Conservation (phyloP, 2,329 filamentous ascomycete species). For the Penicillium sp. region DNA sequence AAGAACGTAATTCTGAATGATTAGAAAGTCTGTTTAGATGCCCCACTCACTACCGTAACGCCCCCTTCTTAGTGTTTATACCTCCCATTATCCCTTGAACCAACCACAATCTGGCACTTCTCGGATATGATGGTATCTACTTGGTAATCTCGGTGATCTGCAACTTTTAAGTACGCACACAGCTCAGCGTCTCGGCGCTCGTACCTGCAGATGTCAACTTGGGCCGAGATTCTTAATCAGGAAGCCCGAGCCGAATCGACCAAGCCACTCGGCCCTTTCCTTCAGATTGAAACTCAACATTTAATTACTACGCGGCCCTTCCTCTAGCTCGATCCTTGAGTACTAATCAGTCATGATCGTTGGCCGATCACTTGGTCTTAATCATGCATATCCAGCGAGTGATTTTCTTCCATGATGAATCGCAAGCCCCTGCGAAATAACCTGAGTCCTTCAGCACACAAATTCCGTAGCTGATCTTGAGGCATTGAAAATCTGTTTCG, state of each 20-base stretch:
- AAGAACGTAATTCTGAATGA: too few species aligned
- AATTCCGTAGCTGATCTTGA: not conserved
- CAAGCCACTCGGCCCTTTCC: not conserved
- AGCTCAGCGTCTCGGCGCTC: not conserved
- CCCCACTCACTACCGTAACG: too few species aligned
- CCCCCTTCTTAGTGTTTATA: not conserved
- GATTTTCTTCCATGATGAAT: not conserved
- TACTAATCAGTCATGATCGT: constrained; percentile 7
- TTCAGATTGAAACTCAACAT: not conserved
- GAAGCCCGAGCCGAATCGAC: constrained; percentile 5
- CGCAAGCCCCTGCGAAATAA: not conserved
- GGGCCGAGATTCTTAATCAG: constrained; percentile 9
- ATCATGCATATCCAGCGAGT: not conserved
- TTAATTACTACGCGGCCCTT: constrained; percentile 3
- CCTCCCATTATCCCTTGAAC: not conserved
- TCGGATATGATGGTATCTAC: not conserved
- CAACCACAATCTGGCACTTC: too few species aligned
- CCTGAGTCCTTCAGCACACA: not conserved
- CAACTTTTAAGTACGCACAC: not conserved
- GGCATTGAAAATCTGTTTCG: not conserved
- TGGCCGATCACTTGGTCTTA: not conserved
- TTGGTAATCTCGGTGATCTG: not conserved
- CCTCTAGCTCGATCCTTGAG: not conserved
- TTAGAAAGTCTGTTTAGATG: too few species aligned
- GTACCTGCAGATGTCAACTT: constrained; percentile 1